Conservation (phyloP, 2,329 filamentous ascomycete species). For the Trichoderma guizhouense region DNA sequence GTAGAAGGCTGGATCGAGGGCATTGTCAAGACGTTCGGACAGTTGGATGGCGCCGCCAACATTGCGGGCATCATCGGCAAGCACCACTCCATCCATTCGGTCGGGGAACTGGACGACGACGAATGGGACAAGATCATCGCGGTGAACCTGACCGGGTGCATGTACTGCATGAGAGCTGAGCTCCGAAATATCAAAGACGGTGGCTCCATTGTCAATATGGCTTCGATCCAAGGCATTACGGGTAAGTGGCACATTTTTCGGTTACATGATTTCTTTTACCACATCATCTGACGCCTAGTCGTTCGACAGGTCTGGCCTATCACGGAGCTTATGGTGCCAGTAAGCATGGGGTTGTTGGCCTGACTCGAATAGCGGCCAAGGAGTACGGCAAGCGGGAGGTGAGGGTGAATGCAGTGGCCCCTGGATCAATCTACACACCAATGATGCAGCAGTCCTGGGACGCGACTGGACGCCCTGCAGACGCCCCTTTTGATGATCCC, state of each 20-base stretch:
- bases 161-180: constrained; percentile 49
- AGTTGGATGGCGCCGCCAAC: constrained; percentile 54
- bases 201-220: constrained; percentile 58
- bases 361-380: constrained; percentile 37
- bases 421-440: constrained; percentile 49
- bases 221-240: constrained; percentile 45
- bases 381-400: constrained; percentile 43
- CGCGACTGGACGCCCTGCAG: constrained; percentile 30
- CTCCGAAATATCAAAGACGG: constrained; percentile 39
- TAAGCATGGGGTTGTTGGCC: constrained; percentile 38
- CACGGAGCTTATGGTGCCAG: constrained; percentile 39
- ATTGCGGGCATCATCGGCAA: constrained; percentile 51
- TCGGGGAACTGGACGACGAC: constrained; percentile 44
- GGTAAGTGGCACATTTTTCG: constrained; percentile 32
- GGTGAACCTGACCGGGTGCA: constrained; percentile 49
- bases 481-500: constrained; percentile 41
- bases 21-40: constrained; percentile 48
- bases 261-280: background rate
- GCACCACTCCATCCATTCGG: constrained; percentile 38
- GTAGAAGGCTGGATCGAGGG: constrained; percentile 50
- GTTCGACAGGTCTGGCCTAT: constrained; percentile 21
- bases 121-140: constrained; percentile 48
- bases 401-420: constrained; percentile 45
- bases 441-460: constrained; percentile 45
- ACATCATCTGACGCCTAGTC: background rate